Evolutionary conservation across 2,329 filamentous ascomycete species (phyloP).

Genomic region (Epichloe elymi): DNA sequence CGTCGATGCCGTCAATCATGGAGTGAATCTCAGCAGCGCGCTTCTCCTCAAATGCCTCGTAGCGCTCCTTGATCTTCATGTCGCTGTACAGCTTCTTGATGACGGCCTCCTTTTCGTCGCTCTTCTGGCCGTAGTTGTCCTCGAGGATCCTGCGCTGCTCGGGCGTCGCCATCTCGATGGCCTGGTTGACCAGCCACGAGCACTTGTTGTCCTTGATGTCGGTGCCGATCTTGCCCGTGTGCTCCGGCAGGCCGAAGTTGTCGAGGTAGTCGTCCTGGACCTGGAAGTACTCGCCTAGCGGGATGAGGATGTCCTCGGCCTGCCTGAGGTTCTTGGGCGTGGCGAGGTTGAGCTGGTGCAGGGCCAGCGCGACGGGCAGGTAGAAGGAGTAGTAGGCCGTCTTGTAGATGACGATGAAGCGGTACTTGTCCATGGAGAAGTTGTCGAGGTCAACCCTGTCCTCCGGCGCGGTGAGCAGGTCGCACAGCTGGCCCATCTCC

Average conservation of each 20-base stretch:
- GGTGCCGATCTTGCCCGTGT: slow-evolving; percentile 96
- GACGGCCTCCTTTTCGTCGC: slow-evolving; percentile 65
- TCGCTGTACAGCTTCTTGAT: slow-evolving; percentile 86
- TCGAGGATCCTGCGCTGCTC: slow-evolving; percentile 83
- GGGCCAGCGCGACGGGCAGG: slow-evolving; percentile 81
- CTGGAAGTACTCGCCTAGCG: slow-evolving; percentile 98
- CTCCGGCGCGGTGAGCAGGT: slow-evolving; percentile 90
- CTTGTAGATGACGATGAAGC: slow-evolving; percentile 99
- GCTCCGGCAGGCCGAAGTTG: slow-evolving; percentile 84
- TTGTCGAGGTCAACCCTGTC: slow-evolving; percentile 86
- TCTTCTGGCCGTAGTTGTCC: slow-evolving; percentile 88
- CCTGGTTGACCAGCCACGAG: slow-evolving; percentile 95
- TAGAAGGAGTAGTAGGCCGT: slow-evolving; percentile 99
- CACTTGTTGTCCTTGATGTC: slow-evolving; percentile 99
- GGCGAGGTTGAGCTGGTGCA: slow-evolving; percentile 74
- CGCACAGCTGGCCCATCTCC: slow-evolving; percentile 87
- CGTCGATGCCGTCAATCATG: slow-evolving; percentile 69
- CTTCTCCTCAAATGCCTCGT: slow-evolving; percentile 83
- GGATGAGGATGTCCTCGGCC: slow-evolving; percentile 84
- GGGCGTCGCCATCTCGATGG: slow-evolving; percentile 62
- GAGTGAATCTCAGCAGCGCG: slow-evolving; percentile 62
- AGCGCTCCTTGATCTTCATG: slow-evolving; percentile 68
- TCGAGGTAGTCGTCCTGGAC: slow-evolving; percentile 98
- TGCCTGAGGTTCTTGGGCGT: slow-evolving; percentile 81
- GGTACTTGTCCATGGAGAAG: slow-evolving; percentile 91